Base-by-base conservation (phyloP, 768 basidiomycete genomes). In the Naematelia aurantialba region DNA sequence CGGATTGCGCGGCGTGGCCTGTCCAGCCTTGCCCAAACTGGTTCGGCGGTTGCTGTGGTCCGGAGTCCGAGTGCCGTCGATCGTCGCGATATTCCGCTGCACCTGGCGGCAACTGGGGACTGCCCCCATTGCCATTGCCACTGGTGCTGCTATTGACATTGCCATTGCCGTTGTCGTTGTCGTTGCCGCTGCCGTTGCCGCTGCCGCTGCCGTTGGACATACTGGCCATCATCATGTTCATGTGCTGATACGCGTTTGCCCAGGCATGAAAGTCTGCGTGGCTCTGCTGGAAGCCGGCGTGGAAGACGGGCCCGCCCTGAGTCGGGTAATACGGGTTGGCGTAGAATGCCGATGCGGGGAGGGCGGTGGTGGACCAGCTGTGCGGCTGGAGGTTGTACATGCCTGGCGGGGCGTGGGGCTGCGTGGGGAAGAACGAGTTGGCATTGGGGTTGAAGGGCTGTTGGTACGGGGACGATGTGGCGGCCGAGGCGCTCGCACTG, bases 241-340 rank as follows among this genome's bases (percentile, higher is more conserved):
- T 69, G 26, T 70, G 68, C 26, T 70, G 66, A 46, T 73, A 72
- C n/a, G 70, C 69, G 45, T 67, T 66, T 5, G 73, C 63, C 73
- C 73, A 74, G 5, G 70, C 70, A 12, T 64, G 64, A 45, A 72
- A 70, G 27, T 72, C 73, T 10, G 67, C 65, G 56, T 70, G 70
- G 52, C 60, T 60, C 56, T 70, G 68, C 46, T 70, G 70, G 31
- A 66, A 70, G 19, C 59, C 61, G 17, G 61, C 70, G 25, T 68
- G 63, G 47, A 67, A 63, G 29, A 63, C 60, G n/a, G 60, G 65
- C 29, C 60, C 59, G 5, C 62, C 58, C 10, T 59, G 46, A 53
- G 68, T 65, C 11, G 47, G 48, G 24, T 68, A 64, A 25, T 54
- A 66, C n/a, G 56, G 65, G 1, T 58, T 52, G 17, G 66, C 47